Base-by-base conservation (phyloP, 2,329 filamentous ascomycete genomes). In the Fusarium dlaminii region DNA sequence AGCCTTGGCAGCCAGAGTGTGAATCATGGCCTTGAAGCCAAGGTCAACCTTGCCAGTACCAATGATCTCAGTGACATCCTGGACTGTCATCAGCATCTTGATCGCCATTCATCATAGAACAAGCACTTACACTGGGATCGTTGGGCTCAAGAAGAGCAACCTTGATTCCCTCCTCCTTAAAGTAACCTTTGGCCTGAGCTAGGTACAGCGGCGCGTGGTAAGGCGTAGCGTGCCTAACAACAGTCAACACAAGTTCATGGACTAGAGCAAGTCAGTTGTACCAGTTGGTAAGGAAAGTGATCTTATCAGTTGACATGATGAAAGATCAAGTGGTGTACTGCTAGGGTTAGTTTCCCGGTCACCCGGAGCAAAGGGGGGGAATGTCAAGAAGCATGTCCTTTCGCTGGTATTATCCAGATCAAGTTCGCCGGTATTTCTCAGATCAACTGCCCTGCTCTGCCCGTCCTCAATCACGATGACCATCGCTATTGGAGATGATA, bases 331-430 rank as follows among this genome's bases (percentile, higher is more conserved):
- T 77, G 73, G 56, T 77, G 80, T 79, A 81, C 86, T 90, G 80
- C 78, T 74, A 71, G 76, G 79, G 85, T 90, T 82, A 90, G 87
- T 85, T 80, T 73, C 58, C 79, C 81, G 78, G 80, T 77, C 77
- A 62, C 60, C 66, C 69, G 77, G 79, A 78, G 59, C n/a, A 36
- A 52, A 54, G 29, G 65, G 67, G 79, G 70, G 68, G 79, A 82
- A 81, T 82, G 73, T 79, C 84, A 87, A 90, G 89, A 92, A 92
- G 92, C 92, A 94, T 91, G 90, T 94, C 90, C 92, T 94, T 94
- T 91, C 92, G 92, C 92, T 93, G 91, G 91, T 88, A 93, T 93
- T 93, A 92, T 91, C 90, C 91, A 93, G 91, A 93, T 93, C 92
- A 94, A 94, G 92, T 94, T 93, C 88, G 86, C 86, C 91, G 91